These are phyloP conservation scores for Vishniacozyma victoriae DNA, from an alignment of 768 basidiomycete species.

Conservation along the genomic window DNA sequence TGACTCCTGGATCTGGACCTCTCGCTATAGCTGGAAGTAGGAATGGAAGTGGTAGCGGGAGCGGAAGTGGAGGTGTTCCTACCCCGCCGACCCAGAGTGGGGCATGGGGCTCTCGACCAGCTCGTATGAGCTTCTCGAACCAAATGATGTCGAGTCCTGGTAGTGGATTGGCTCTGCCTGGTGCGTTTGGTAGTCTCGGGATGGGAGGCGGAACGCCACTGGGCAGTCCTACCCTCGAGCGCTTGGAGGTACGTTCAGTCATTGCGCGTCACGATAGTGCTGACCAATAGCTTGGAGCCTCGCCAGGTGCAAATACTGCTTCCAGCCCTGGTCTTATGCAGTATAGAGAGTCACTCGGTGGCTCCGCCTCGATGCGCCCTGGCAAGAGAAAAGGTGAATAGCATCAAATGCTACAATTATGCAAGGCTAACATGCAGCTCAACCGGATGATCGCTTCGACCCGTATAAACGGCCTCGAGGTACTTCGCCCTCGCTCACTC, in stretches of 20 bases:
- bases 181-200: constrained; percentile 33
- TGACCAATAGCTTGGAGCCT: constrained; percentile 16
- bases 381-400: constrained; percentile 39
- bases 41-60: neutral
- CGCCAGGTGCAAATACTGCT: constrained; percentile 19
- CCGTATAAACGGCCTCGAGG: constrained; percentile 40
- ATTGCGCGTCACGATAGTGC: neutral
- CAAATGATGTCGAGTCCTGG: constrained; percentile 15
- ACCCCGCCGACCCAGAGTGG: neutral
- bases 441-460: constrained; percentile 40
- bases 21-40: neutral
- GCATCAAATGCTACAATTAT: neutral
- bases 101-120: too few species aligned
- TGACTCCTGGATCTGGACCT: constrained; percentile 14
- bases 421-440: constrained; percentile 10
- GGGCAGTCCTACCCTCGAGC: constrained; percentile 37
- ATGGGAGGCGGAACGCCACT: constrained; percentile 33
- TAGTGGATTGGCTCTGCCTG: constrained; percentile 23
- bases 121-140: constrained; percentile 5
- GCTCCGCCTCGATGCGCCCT: constrained; percentile 32
- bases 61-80: neutral
- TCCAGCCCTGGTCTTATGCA: constrained; percentile 37
- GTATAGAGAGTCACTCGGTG: constrained; percentile 29
- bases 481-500: constrained; percentile 24
- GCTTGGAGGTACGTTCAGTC: constrained; percentile 23